phyloP scores from a whole-genome alignment of 2,329 filamentous ascomycete genomes.

The Aspergillus candidus region DNA sequence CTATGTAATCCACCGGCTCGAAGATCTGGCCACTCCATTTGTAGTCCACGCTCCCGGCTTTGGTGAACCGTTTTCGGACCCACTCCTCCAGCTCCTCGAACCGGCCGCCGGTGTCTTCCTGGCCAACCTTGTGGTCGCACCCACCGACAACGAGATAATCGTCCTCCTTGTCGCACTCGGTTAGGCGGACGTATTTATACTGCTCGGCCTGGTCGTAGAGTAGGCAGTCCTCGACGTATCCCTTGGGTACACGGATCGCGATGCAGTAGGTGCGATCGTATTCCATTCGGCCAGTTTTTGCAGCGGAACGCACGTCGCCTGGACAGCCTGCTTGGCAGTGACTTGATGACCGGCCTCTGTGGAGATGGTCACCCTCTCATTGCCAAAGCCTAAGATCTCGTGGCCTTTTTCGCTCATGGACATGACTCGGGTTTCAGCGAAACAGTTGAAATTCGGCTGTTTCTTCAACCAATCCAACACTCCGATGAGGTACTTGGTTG shows the following conservation, averaged over 20 bases:
- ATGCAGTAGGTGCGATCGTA: constrained; percentile 53
- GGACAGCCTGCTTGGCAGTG: constrained; percentile 45
- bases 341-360: constrained; percentile 46
- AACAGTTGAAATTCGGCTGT: constrained; percentile 51
- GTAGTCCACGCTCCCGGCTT: constrained; percentile 48
- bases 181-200: constrained; percentile 53
- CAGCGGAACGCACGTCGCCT: constrained; percentile 52
- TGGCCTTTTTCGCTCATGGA: constrained; percentile 44
- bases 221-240: constrained; percentile 48
- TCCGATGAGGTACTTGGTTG: constrained; percentile 51
- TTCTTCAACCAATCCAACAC: constrained; percentile 47
- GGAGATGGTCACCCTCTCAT: constrained; percentile 21
- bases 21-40: constrained; percentile 54
- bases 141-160: constrained; percentile 54
- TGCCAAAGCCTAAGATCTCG: constrained; percentile 29
- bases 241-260: constrained; percentile 49
- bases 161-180: constrained; percentile 47
- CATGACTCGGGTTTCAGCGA: constrained; percentile 46
- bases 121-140: constrained; percentile 55
- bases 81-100: constrained; percentile 50
- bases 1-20: constrained; percentile 51
- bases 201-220: constrained; percentile 51
- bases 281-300: constrained; percentile 51
- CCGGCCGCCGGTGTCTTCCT: constrained; percentile 42
- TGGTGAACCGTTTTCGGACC: constrained; percentile 49